Conservation (phyloP, 257 asterid species). For the Craterostigma plantagineum region DNA sequence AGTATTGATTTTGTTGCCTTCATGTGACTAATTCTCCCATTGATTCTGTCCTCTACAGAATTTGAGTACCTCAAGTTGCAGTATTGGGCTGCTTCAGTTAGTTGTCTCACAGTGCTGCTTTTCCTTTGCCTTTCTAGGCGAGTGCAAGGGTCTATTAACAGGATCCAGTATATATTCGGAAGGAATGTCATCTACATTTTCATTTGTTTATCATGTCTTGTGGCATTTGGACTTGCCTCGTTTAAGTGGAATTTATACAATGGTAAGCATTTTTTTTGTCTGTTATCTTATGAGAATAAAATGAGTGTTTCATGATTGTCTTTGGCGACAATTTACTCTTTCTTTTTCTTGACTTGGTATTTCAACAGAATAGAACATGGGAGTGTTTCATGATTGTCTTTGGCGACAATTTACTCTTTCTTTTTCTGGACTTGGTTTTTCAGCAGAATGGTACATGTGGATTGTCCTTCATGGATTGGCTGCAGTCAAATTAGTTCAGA, state of each 20-base stretch:
- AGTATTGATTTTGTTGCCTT: too few species aligned
- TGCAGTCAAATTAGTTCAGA: constrained; percentile 44
- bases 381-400: too few species aligned
- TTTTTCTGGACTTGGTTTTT: constrained; percentile 35
- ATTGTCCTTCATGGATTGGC: constrained; percentile 55
- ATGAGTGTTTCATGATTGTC: too few species aligned
- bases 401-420: too few species aligned
- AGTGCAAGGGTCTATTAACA: constrained; percentile 12
- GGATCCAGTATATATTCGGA: constrained; percentile 10
- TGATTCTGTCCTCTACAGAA: constrained; percentile 32
- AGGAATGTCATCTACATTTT: constrained; percentile 20
- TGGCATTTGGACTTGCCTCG: constrained; percentile 4
- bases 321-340: too few species aligned
- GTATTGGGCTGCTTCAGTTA: constrained; percentile 60
- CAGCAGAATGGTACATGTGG: constrained; percentile 34
- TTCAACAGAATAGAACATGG: too few species aligned
- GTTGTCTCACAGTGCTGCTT: constrained; percentile 49
- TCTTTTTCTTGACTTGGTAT: too few species aligned
- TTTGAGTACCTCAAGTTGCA: constrained; percentile 55
- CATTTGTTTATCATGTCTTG: constrained; percentile 22
- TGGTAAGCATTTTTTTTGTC: too few species aligned
- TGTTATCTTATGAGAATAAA: too few species aligned
- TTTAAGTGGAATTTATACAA: too few species aligned
- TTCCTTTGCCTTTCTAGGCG: constrained; percentile 30
- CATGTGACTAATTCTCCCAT: too few species aligned